These are phyloP conservation scores for Alternaria sp. DNA, from an alignment of 2,329 filamentous ascomycete genomes.

Conservation along the genomic window DNA sequence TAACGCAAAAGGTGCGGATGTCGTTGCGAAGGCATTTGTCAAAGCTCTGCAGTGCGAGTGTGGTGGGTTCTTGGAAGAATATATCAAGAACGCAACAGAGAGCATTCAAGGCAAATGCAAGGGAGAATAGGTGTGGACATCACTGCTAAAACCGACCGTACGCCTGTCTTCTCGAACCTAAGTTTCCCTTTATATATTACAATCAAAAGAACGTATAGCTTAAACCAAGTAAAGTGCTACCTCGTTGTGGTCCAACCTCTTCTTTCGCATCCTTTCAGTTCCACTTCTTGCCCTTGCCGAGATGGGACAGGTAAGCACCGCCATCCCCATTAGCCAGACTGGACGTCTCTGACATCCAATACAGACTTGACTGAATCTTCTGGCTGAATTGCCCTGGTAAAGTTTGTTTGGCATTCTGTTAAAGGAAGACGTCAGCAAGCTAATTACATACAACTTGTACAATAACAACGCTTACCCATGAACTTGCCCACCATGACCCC, in stretches of 20 bases:
- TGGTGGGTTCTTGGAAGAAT: conserved; percentile 53
- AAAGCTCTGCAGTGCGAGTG: conserved; percentile 64
- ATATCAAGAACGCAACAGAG: conserved; percentile 49
- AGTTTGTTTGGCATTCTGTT: conserved; percentile 22
- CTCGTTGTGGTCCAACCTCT: background rate
- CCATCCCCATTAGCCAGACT: conserved; percentile 27
- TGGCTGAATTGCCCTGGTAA: conserved; percentile 21
- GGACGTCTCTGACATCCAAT: conserved; percentile 15
- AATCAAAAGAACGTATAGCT: too few relatives aligned
- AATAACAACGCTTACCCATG: background rate
- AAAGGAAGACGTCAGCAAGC: too few relatives aligned
- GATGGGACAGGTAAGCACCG: conserved; percentile 29
- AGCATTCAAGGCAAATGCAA: conserved; percentile 42
- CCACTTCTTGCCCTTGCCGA: conserved; percentile 28
- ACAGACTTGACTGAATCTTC: conserved; percentile 25
- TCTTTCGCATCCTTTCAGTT: background rate
- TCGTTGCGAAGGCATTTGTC: conserved; percentile 66
- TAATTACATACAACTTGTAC: too few relatives aligned
- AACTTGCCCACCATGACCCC: conserved; percentile 11
- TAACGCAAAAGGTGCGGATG: conserved; percentile 63
- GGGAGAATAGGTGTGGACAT: background rate
- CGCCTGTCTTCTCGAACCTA: background rate
- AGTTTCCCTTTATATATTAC: background rate
- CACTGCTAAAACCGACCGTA: background rate
- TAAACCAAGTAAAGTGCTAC: background rate